Evolutionary conservation across 2,329 filamentous ascomycete genomes (phyloP).

Genomic region (Orbilia brochopaga): DNA sequence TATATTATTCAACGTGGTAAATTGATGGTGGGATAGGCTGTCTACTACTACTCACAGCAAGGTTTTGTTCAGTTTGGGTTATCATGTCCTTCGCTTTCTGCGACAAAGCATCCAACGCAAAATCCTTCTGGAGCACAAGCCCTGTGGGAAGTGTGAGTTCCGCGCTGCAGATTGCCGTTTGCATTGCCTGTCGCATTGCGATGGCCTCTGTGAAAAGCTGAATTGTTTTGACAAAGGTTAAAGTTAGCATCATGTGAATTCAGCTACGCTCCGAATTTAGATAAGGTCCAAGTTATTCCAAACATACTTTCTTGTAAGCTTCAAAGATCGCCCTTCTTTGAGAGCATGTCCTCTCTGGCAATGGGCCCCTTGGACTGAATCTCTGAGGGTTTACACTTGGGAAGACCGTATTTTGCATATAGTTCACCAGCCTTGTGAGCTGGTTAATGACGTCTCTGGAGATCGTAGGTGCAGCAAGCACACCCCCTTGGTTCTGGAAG

Average conservation of each 20-base stretch:
- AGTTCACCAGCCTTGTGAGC: slow-evolving; percentile 7
- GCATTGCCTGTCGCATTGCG: neutral
- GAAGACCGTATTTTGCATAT: slow-evolving; percentile 8
- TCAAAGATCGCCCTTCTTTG: slow-evolving; percentile 22
- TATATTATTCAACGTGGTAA: no score
- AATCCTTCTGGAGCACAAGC: neutral
- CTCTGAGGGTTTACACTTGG: slow-evolving; percentile 23
- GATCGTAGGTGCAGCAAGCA: neutral
- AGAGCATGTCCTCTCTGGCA: slow-evolving; percentile 17
- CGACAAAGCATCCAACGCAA: neutral
- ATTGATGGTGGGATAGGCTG: no score
- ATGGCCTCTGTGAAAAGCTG: slow-evolving; percentile 22
- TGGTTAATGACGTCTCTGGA: slow-evolving; percentile 15
- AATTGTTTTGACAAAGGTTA: neutral
- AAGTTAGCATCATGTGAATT: neutral
- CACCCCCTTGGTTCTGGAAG: neutral
- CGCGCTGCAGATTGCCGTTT: slow-evolving; percentile 7
- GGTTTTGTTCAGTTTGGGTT: neutral
- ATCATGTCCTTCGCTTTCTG: slow-evolving; percentile 6
- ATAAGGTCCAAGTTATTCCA: no score
- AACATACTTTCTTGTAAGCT: slow-evolving; percentile 25
- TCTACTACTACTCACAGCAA: slow-evolving; percentile 22
- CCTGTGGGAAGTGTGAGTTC: neutral
- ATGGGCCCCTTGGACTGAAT: slow-evolving; percentile 3
- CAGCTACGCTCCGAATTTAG: neutral